Percentiles rank a stretch among this genome's conserved stretches.
Conservation (phyloP, 257 asterid species). For the Solanum chmielewskii region DNA sequence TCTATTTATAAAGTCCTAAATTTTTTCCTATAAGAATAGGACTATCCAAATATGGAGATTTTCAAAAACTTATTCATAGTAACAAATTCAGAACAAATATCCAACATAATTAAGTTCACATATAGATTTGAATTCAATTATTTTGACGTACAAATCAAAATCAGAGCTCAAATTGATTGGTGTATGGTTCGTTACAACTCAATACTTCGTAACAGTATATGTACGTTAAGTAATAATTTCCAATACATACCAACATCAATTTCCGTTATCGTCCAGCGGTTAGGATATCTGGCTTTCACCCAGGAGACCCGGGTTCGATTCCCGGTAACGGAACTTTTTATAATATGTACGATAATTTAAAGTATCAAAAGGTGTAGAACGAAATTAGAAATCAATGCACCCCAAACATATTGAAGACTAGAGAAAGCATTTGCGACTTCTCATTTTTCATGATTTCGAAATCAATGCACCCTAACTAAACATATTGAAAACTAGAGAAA, state of each 20-base stretch:
- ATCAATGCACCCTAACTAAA: too few species aligned
- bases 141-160: background rate
- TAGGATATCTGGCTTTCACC: constrained; percentile 99
- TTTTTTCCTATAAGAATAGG: too few species aligned
- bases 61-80: too few species aligned
- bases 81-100: too few species aligned
- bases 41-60: too few species aligned
- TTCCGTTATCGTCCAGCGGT: constrained; percentile 86
- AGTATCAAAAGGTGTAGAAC: background rate
- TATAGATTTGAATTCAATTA: background rate
- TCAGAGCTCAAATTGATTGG: background rate
- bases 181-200: background rate
- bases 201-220: background rate
- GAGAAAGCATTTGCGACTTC: background rate
- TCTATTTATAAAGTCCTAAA: too few species aligned
- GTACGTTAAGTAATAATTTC: background rate
- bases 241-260: accelerated
- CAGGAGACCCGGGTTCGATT: constrained; percentile 96
- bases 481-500: background rate
- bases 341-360: background rate
- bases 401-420: background rate
- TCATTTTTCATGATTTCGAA: background rate
- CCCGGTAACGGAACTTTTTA: constrained; percentile 64
- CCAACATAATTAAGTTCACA: background rate
- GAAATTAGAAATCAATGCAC: background rate